Conservation (phyloP, 2,329 filamentous ascomycete genomes). For the Penicillium freii region DNA sequence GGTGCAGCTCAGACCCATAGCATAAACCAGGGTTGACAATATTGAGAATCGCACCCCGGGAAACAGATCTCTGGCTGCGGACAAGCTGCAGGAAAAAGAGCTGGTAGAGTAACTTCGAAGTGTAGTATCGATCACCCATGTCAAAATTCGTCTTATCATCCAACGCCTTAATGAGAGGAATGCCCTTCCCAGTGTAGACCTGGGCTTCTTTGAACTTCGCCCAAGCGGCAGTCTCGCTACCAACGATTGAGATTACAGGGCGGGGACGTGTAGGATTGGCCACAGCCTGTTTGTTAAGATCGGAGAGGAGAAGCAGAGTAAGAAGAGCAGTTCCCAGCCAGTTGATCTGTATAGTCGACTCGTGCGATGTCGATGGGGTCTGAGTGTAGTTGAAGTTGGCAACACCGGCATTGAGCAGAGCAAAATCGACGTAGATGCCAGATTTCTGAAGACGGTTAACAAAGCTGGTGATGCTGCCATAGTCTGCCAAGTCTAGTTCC, state of each 20-base stretch:
- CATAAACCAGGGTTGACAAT: background rate
- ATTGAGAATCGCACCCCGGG: background rate
- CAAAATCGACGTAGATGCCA: conserved; percentile 31
- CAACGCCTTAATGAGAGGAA: background rate
- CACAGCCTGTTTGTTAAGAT: too few species aligned
- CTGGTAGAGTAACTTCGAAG: background rate
- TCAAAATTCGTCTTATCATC: background rate
- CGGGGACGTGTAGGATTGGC: background rate
- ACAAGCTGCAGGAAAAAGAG: background rate
- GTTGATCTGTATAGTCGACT: conserved; percentile 30
- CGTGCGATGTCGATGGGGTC: conserved; percentile 5
- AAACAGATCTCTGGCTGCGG: too few species aligned
- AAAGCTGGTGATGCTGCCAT: conserved; percentile 39
- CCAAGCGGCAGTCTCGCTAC: conserved; percentile 3
- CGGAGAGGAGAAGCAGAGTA: too few species aligned
- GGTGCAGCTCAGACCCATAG: conserved; percentile 2
- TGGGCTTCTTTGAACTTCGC: background rate
- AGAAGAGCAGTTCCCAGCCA: conserved; percentile 13
- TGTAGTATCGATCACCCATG: conserved; percentile 1
- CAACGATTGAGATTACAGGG: background rate
- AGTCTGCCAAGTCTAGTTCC: conserved; percentile 45
- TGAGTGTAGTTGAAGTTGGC: conserved; percentile 11
- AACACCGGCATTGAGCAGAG: conserved; percentile 42
- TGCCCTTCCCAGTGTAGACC: too few species aligned
- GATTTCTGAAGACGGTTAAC: conserved; percentile 32